Evolutionary conservation across 2,329 filamentous ascomycete species (phyloP).

Genomic region (Fusarium nygamai): DNA sequence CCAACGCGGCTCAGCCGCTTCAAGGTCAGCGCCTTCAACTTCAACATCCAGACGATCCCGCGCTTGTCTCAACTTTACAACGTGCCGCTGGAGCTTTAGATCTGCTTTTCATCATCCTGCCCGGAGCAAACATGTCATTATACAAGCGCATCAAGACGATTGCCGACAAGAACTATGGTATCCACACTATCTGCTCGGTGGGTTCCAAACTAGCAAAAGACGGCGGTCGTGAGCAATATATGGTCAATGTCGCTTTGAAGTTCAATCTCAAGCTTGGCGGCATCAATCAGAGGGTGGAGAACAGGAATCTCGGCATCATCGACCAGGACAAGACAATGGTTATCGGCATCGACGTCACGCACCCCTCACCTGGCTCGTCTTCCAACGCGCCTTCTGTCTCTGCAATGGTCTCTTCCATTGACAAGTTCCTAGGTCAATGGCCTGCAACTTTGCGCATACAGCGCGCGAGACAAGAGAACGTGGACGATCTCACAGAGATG

Average conservation of each 20-base stretch:
- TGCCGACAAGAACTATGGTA: not conserved
- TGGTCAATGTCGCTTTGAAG: not conserved
- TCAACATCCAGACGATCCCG: not conserved
- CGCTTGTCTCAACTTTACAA: not conserved
- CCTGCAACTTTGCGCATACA: not conserved
- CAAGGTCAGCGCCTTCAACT: not conserved
- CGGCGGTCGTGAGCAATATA: not conserved
- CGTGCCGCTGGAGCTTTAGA: not conserved
- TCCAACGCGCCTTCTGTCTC: not conserved
- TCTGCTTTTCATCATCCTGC: not conserved
- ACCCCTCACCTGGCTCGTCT: not conserved
- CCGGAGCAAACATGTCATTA: not conserved
- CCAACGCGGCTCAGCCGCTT: not conserved
- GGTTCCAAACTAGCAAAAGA: not conserved
- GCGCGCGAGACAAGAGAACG: not conserved
- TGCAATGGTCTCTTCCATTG: not conserved
- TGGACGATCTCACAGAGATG: not conserved
- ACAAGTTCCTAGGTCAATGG: not conserved
- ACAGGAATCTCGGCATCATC: not conserved
- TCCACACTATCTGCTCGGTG: not conserved
- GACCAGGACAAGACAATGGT: not conserved
- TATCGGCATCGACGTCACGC: not conserved
- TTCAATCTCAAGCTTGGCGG: not conserved
- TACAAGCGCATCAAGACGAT: not conserved
- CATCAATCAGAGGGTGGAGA: not conserved